Conservation (phyloP, 352 stramenopile species). For the Globisporangium spinosum region DNA sequence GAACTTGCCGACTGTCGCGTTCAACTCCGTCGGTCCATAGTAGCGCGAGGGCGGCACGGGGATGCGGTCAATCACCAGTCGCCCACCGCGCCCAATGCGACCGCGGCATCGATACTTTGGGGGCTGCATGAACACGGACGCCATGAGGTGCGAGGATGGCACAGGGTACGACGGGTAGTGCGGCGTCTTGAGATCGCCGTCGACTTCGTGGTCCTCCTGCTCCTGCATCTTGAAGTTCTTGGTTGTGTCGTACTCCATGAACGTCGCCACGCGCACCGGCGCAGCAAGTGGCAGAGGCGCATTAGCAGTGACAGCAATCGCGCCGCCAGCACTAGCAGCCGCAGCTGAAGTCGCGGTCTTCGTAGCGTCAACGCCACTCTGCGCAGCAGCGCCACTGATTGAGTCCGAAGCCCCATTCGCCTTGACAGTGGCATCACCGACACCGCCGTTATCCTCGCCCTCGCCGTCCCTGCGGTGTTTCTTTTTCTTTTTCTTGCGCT, state of each 20-base stretch:
- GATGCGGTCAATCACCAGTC: constrained; percentile 74
- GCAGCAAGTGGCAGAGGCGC: not conserved
- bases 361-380: not conserved
- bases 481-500: constrained; percentile 63
- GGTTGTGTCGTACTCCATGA: constrained; percentile 77
- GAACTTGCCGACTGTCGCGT: constrained; percentile 33
- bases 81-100: constrained; percentile 65
- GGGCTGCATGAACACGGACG: constrained; percentile 60
- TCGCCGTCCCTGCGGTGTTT: constrained; percentile 44
- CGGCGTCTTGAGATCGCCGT: constrained; percentile 22
- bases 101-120: constrained; percentile 70
- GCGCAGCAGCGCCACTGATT: not conserved
- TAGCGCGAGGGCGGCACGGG: constrained; percentile 50
- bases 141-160: constrained; percentile 55
- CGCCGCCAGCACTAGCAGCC: not conserved
- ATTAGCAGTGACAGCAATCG: not conserved
- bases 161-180: constrained; percentile 68
- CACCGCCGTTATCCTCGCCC: constrained; percentile 37
- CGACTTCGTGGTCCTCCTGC: constrained; percentile 16
- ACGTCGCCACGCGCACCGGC: constrained; percentile 27
- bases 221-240: constrained; percentile 57
- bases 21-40: constrained; percentile 46
- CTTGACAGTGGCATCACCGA: constrained; percentile 6
- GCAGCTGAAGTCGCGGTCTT: not conserved
- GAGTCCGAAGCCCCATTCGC: not conserved